These are phyloP conservation scores for Dicorynia guianensis DNA, from an alignment of 306 rosid species.

Conservation along the genomic window DNA sequence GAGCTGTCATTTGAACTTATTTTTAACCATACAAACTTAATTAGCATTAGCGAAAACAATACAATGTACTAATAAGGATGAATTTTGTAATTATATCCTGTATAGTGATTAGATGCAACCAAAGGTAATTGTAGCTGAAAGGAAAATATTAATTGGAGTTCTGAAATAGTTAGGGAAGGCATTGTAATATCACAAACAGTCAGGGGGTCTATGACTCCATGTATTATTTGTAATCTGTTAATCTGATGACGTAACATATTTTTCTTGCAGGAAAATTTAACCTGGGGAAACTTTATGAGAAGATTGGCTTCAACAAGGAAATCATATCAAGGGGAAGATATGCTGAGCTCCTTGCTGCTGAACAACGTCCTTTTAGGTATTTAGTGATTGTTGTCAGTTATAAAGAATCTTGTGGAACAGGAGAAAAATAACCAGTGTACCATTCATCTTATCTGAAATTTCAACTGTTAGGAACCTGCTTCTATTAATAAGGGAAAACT, in stretches of 20 bases:
- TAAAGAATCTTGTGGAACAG: slow-evolving; percentile 28
- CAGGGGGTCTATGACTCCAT: background rate
- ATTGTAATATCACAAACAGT: no score
- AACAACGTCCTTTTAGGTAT: slow-evolving; percentile 90
- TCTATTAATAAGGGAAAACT: no score
- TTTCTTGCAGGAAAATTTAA: slow-evolving; percentile 72
- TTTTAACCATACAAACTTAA: no score
- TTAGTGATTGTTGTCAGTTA: slow-evolving; percentile 10
- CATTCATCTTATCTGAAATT: background rate
- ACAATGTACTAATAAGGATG: no score
- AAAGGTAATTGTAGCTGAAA: no score
- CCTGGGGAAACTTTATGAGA: slow-evolving; percentile 89
- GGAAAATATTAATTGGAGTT: no score
- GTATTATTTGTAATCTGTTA: slow-evolving; percentile 25
- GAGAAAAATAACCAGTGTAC: slow-evolving; percentile 27
- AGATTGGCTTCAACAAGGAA: slow-evolving; percentile 96
- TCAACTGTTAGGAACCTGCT: no score
- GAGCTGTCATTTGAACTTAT: no score
- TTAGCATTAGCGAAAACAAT: no score
- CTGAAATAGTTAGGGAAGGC: no score
- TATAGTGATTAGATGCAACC: no score
- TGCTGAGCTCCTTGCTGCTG: slow-evolving; percentile 91
- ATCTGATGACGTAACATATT: slow-evolving; percentile 38
- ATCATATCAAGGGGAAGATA: slow-evolving; percentile 88
- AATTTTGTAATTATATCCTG: no score